Base-by-base conservation (phyloP, 202 grass and related monocot species). In the Saccharum hybrid region DNA sequence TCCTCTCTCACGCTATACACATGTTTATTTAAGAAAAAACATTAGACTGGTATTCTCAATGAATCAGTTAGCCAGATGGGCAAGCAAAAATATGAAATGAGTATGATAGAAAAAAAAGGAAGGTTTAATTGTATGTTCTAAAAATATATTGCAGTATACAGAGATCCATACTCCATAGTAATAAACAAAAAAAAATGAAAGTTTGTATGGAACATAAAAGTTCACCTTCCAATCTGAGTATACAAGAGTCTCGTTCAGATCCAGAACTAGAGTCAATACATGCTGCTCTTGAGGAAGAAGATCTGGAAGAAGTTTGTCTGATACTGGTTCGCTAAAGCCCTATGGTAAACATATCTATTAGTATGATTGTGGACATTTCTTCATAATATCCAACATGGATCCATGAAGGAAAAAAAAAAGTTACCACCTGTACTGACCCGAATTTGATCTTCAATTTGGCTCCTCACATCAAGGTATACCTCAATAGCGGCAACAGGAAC, bases 261-360 rank as follows among this genome's bases (percentile, higher is more conserved):
- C 93, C 33, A 99, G 91, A 90, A 99, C 96, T 74, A 99, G 84
- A 69, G 96, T 99, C 51, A 92, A 94, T 79, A 99, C 84, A 89
- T 96, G 87, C 77, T 99, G 93, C 68, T 99, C 96, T 68, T 96
- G 88, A 92, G 96, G 96, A 87, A 56, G 75, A 88, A 94, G 75
- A 86, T 99, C 93, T 66, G 96, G 96, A 79, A 99, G 96, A 79
- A 99, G 93, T 80, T 99, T 99, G 63, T 99, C 96, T 70, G 96
- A 99, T 82, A 91, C 93, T 81, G 96, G 96, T 89, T 99, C 96
- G 6, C 86, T 93, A 94, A 98, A 98, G 45, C 83, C 91, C 96
- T 98, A 82, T 56, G 52, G 31, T 84, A 88, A 81, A 21, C 28
- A 45, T 45, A 67, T 21, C 28, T 28, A 67, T 71, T 65, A 76